A percentile compares a stretch with the other conserved stretches of the same genome.
phyloP scores from a whole-genome alignment of 768 basidiomycete genomes.

The Tricholomella constricta region DNA sequence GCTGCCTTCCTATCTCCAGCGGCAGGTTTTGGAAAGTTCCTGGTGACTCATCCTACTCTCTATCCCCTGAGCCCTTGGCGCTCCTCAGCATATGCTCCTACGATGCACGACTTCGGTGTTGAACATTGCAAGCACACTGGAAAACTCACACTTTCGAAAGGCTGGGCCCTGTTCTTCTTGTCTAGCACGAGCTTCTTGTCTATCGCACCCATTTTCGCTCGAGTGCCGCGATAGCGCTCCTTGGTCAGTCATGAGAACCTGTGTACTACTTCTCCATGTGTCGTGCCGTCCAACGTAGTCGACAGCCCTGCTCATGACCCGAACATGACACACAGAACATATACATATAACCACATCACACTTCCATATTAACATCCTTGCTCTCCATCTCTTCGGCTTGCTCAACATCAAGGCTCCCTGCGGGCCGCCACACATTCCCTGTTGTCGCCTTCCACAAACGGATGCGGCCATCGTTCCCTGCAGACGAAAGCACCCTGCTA shows the following conservation, averaged over 20 bases:
- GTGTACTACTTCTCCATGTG: no score
- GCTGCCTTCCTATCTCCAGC: conserved; percentile 61
- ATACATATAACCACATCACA: conserved; percentile 18
- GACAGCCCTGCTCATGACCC: no score
- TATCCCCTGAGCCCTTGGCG: no score
- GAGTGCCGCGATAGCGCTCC: conserved; percentile 69
- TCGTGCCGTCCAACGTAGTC: no score
- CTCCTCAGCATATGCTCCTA: conserved; percentile 73
- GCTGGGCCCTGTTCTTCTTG: background rate
- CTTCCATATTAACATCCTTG: conserved; percentile 47
- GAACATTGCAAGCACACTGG: background rate
- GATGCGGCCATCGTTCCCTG: conserved; percentile 82
- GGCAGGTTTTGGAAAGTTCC: conserved; percentile 69
- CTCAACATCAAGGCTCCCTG: conserved; percentile 81
- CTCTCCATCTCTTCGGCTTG: conserved; percentile 51
- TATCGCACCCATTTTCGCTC: conserved; percentile 51
- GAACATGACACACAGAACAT: no score
- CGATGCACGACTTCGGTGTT: conserved; percentile 72
- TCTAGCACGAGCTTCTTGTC: conserved; percentile 64
- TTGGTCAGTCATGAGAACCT: no score
- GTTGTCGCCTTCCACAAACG: conserved; percentile 85
- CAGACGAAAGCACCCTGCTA: conserved; percentile 81
- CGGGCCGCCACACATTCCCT: conserved; percentile 82
- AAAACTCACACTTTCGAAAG: background rate
- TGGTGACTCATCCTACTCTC: conserved; percentile 75